Evolutionary conservation across 148 eudicot genomes (phyloP).

Genomic region (Amaranthus hypochondriacus): DNA sequence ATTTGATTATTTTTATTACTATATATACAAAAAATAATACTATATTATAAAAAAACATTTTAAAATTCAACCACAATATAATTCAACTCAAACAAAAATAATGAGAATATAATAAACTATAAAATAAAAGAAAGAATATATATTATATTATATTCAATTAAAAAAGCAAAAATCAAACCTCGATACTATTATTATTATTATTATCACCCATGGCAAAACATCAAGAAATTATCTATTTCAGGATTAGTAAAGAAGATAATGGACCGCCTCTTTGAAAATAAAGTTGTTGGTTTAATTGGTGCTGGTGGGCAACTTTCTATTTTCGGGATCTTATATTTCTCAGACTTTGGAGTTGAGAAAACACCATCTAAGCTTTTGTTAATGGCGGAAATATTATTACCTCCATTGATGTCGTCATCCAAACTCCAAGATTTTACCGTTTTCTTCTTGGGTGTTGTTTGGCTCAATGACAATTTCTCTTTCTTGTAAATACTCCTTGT

Average conservation of each 20-base stretch:
- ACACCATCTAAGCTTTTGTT: neutral
- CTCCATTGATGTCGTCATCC: no score
- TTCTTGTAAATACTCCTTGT: no score
- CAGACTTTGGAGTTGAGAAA: slow-evolving; percentile 48
- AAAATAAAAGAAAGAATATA: neutral
- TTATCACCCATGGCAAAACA: slow-evolving; percentile 17
- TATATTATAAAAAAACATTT: no score
- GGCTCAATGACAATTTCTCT: no score
- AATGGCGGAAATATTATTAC: neutral
- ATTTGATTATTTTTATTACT: no score
- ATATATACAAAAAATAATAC: no score
- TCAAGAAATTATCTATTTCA: slow-evolving; percentile 49
- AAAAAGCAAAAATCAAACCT: slow-evolving; percentile 21
- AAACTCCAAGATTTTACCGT: no score
- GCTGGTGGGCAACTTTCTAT: slow-evolving; percentile 53
- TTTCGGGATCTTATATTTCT: slow-evolving; percentile 43
- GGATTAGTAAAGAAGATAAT: slow-evolving; percentile 44
- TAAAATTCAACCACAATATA: no score
- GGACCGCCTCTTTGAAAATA: slow-evolving; percentile 17
- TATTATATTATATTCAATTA: neutral
- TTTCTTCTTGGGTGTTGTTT: no score
- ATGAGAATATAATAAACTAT: neutral
- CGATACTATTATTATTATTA: slow-evolving; percentile 19
- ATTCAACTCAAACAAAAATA: neutral
- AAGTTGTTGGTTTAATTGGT: slow-evolving; percentile 37